phyloP scores from a whole-genome alignment of 1,284 basidiomycete genomes.

The Heterobasidion occidentale region DNA sequence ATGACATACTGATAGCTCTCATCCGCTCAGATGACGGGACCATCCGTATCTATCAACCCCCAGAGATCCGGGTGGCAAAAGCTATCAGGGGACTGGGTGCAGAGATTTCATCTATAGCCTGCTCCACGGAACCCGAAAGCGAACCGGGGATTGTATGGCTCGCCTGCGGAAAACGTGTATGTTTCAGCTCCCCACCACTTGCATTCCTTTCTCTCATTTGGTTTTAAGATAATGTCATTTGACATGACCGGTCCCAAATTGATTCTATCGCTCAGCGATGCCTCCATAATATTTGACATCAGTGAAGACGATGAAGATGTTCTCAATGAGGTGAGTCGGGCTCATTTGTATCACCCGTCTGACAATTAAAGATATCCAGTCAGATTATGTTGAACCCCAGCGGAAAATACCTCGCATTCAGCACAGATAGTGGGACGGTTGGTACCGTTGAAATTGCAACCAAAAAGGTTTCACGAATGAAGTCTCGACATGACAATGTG shows the following conservation, averaged over 20 bases:
- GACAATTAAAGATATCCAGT: slow-evolving; percentile 21
- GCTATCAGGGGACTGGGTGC: slow-evolving; percentile 49
- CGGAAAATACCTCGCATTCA: slow-evolving; percentile 55
- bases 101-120: slow-evolving; percentile 55
- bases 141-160: slow-evolving; percentile 47
- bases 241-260: slow-evolving; percentile 13
- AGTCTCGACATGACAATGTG: slow-evolving; percentile 54
- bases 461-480: slow-evolving; percentile 44
- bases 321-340: slow-evolving; percentile 54
- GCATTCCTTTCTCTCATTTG: background rate
- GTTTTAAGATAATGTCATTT: slow-evolving; percentile 17
- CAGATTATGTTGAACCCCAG: slow-evolving; percentile 53
- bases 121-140: slow-evolving; percentile 29
- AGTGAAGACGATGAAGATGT: slow-evolving; percentile 48
- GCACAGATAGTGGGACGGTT: slow-evolving; percentile 58
- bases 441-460: slow-evolving; percentile 55
- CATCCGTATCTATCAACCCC: slow-evolving; percentile 56
- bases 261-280: slow-evolving; percentile 33
- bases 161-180: slow-evolving; percentile 49
- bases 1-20: slow-evolving; percentile 5
- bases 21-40: slow-evolving; percentile 53
- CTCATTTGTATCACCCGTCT: slow-evolving; percentile 1
- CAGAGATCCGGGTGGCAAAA: slow-evolving; percentile 51
- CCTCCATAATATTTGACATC: slow-evolving; percentile 31
- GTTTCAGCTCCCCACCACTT: slow-evolving; percentile 9